phyloP scores from a whole-genome alignment of 768 basidiomycete species.

The Lentinula lateritia region DNA sequence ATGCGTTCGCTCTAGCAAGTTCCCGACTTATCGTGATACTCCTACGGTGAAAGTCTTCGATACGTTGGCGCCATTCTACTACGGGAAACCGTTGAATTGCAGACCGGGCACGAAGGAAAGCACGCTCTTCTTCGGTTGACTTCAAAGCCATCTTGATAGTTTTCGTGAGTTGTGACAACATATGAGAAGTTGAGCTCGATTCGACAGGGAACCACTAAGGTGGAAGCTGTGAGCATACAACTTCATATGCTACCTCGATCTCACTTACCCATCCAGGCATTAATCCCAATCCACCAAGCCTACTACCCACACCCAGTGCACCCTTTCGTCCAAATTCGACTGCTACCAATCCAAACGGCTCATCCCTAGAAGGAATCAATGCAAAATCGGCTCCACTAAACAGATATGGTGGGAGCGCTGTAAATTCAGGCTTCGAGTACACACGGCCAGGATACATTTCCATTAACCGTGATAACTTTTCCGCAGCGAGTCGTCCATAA shows the following conservation, averaged over 20 bases:
- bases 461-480: slow-evolving; percentile 90
- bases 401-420: slow-evolving; percentile 85
- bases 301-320: slow-evolving; percentile 91
- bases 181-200: slow-evolving; percentile 86
- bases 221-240: neutral
- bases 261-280: slow-evolving; percentile 94
- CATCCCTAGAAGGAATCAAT: slow-evolving; percentile 91
- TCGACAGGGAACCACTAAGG: slow-evolving; percentile 94
- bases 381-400: slow-evolving; percentile 97
- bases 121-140: slow-evolving; percentile 86
- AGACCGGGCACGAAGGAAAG: slow-evolving; percentile 87
- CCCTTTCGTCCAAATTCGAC: slow-evolving; percentile 97
- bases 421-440: slow-evolving; percentile 96
- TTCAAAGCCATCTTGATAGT: slow-evolving; percentile 93
- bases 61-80: slow-evolving; percentile 94
- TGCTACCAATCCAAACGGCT: slow-evolving; percentile 93
- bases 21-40: slow-evolving; percentile 70
- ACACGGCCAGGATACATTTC: slow-evolving; percentile 93
- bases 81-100: slow-evolving; percentile 97
- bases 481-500: slow-evolving; percentile 92
- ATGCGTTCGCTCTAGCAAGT: slow-evolving; percentile 67
- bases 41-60: slow-evolving; percentile 91
- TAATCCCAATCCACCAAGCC: slow-evolving; percentile 88
- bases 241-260: neutral
- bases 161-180: slow-evolving; percentile 91